Evolutionary conservation across 176 grass and related monocot genomes (phyloP), one percentile per base, ranked within the genome.

Genomic region (Ensete ventricosum): DNA sequence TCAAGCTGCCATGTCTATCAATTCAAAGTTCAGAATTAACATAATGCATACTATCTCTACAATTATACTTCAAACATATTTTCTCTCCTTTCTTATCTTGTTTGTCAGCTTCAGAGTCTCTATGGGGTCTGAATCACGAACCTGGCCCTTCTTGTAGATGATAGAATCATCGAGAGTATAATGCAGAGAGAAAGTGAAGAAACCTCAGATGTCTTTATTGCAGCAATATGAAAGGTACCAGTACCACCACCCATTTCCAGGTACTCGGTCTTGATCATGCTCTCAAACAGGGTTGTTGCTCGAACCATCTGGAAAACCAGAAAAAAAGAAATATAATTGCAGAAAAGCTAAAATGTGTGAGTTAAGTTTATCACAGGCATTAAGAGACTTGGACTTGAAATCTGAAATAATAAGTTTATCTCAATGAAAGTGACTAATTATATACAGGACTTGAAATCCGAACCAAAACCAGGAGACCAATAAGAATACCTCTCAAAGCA

Each of bases 181-280:
- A 99, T 84, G 63, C 88, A 79, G 26, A 94, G 88, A 9, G 90
- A 84, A 1, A 99, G 90, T 0, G 95, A 89, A 48, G 95, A 85
- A 79, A 99, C 13, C 20, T 86, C 91, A 78, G 95, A 77, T 19
- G 90, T 89, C 78, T 87, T 99, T 25, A 85, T 83, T 54, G 95
- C 90, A 68, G 88, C 95, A 34, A 86, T 94, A 62, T 91, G 86
- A 72, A 86, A 93, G 52, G 90, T 43, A 99, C 95, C 95, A 99
- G 86, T 91, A 90, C 88, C 88, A 99, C 95, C 95, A 99, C 71
- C 76, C 79, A 48, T 90, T 86, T 93, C 94, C 80, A 99, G 74
- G 68, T 85, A 89, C 54, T 94, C 90, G 1, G 88, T 65, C 85
- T 89, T 99, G 74, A 94, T 84, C 90, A 94, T 91, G 20, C 71